Percentiles rank a stretch among this genome's conserved stretches.
These are phyloP conservation scores for Themeda triandra DNA, from an alignment of 176 grass and related monocot genomes.

Conservation along the genomic window DNA sequence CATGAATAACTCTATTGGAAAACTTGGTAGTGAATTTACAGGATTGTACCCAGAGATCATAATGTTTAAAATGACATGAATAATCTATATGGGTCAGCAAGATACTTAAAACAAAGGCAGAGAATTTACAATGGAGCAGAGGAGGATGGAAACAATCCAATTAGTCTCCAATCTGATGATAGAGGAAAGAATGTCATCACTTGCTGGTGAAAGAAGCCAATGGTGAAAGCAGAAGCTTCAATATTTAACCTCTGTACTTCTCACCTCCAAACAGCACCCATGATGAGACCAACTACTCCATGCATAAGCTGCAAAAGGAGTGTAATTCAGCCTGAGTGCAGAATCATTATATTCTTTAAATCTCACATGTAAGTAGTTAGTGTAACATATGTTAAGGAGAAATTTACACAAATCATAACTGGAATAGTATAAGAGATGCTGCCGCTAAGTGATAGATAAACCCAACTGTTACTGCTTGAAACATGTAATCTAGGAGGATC, in stretches of 20 bases:
- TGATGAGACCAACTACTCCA: slow-evolving; percentile 82
- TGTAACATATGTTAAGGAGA: background rate
- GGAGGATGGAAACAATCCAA: slow-evolving; percentile 78
- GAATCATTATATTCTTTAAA: background rate
- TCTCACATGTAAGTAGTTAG: background rate
- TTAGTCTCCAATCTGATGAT: slow-evolving; percentile 51
- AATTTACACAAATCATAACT: slow-evolving; percentile 3
- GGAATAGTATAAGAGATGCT: background rate
- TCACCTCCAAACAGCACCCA: slow-evolving; percentile 95
- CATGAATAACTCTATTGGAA: background rate
- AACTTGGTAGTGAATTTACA: background rate
- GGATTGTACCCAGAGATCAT: background rate
- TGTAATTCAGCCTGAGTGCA: background rate
- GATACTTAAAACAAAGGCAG: slow-evolving; percentile 22
- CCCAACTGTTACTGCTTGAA: background rate
- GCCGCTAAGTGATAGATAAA: background rate
- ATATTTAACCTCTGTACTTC: slow-evolving; percentile 22
- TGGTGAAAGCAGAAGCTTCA: slow-evolving; percentile 10
- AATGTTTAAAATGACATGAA: background rate
- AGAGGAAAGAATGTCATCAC: slow-evolving; percentile 18
- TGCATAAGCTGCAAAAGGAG: slow-evolving; percentile 79
- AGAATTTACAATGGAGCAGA: slow-evolving; percentile 76
- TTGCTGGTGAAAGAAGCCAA: slow-evolving; percentile 17
- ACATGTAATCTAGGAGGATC: background rate
- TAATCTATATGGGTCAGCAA: background rate